These are phyloP conservation scores for Athelia psychrophila DNA, from an alignment of 1,284 basidiomycete species.

Conservation along the genomic window DNA sequence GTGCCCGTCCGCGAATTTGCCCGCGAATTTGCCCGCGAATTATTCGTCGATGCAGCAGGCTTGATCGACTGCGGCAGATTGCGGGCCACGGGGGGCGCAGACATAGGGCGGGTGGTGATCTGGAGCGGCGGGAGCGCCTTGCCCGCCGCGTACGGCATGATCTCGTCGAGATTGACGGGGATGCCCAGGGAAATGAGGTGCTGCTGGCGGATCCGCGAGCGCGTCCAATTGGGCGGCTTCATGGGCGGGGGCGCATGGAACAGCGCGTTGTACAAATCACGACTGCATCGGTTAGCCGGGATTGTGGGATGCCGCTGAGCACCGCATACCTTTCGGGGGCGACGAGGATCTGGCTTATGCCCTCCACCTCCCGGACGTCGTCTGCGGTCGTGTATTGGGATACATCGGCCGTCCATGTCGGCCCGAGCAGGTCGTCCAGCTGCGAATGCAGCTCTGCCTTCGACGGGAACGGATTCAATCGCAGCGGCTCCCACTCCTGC, in stretches of 20 bases:
- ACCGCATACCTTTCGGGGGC: conserved; percentile 68
- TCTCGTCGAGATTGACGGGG: conserved; percentile 91
- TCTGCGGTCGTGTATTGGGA: conserved; percentile 62
- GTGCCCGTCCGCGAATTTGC: conserved; percentile 55
- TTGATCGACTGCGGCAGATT: conserved; percentile 29
- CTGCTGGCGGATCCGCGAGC: conserved; percentile 83
- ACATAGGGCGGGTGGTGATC: conserved; percentile 79
- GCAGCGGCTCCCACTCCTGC: conserved; percentile 58
- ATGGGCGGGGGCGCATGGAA: conserved; percentile 62
- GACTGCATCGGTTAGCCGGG: conserved; percentile 42
- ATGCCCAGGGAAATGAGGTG: conserved; percentile 89
- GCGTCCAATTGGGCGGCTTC: conserved; percentile 87
- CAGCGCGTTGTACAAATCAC: conserved; percentile 70
- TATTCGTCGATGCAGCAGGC: conserved; percentile 33
- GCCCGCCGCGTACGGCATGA: conserved; percentile 70
- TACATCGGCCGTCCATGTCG: conserved; percentile 56
- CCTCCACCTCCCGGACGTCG: conserved; percentile 75
- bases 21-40: conserved; percentile 40
- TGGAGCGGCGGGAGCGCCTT: conserved; percentile 76
- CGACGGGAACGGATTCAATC: conserved; percentile 62
- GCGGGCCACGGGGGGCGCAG: conserved; percentile 66
- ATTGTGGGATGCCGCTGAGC: background rate
- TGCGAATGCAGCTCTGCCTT: conserved; percentile 54
- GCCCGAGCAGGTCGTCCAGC: conserved; percentile 63
- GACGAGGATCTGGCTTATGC: conserved; percentile 74